Conservation (phyloP, 176 grass and related monocot genomes). For the Carex cristatella region DNA sequence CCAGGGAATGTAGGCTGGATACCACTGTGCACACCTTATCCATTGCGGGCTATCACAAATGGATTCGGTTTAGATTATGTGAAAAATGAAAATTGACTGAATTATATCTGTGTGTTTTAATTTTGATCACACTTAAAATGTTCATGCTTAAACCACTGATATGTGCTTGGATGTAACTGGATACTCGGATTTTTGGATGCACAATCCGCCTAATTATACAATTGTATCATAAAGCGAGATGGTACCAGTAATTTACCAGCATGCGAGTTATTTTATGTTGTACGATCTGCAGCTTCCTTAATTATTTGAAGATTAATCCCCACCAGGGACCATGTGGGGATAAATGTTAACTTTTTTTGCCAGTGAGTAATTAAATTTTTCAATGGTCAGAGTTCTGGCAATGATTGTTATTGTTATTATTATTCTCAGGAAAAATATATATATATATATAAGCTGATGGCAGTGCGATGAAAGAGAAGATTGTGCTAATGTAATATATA, state of each 20-base stretch:
- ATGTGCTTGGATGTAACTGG: neutral
- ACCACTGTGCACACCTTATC: slow-evolving; percentile 6
- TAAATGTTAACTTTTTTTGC: slow-evolving; percentile 7
- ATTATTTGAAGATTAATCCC: neutral
- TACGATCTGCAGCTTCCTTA: neutral
- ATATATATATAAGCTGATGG: neutral
- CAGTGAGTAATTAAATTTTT: neutral
- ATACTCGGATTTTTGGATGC: neutral
- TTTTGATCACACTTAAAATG: neutral
- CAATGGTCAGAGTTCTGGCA: slow-evolving; percentile 3
- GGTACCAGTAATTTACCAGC: slow-evolving; percentile 5
- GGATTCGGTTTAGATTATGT: neutral
- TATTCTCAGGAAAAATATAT: neutral
- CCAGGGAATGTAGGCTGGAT: neutral
- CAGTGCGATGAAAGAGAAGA: neutral
- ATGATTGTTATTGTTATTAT: neutral
- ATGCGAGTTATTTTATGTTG: slow-evolving; percentile 10
- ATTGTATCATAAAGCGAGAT: neutral
- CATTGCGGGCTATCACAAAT: neutral
- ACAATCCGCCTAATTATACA: neutral
- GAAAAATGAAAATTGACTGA: neutral
- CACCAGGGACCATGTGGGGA: slow-evolving; percentile 10
- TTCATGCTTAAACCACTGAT: neutral
- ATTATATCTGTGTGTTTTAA: neutral
- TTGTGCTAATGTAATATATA: neutral